These are phyloP conservation scores for Arachis hypogaea DNA, from an alignment of 306 rosid species.

Conservation along the genomic window DNA sequence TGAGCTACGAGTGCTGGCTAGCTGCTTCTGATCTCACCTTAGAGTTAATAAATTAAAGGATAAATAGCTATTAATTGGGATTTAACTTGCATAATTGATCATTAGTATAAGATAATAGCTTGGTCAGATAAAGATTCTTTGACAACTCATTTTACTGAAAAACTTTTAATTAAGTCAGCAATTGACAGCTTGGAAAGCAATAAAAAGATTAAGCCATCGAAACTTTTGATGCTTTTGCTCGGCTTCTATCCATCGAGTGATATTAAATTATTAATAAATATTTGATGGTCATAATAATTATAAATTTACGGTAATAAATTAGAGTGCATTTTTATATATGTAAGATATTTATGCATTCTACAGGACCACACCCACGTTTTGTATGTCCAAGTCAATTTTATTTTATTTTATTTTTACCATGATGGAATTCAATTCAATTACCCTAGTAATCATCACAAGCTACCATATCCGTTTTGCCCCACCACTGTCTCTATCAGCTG, in stretches of 20 bases:
- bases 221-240: neutral
- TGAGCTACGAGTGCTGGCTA: neutral
- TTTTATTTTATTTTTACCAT: neutral
- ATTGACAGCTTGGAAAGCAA: conserved; percentile 3
- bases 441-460: neutral
- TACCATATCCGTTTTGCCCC: too few relatives aligned
- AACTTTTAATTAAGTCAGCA: neutral
- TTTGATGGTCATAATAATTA: neutral
- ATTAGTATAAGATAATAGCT: conserved; percentile 28
- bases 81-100: conserved; percentile 13
- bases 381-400: neutral
- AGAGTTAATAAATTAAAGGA: neutral
- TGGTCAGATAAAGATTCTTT: conserved; percentile 39
- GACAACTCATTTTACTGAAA: conserved; percentile 31
- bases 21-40: conserved; percentile 6
- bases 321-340: neutral
- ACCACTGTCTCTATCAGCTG: neutral
- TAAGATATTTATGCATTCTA: neutral
- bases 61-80: conserved; percentile 10
- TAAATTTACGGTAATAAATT: neutral
- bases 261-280: neutral
- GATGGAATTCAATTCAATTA: neutral
- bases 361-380: too few relatives aligned
- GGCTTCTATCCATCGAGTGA: neutral
- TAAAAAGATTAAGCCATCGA: neutral